Base-by-base conservation (phyloP, 2,329 filamentous ascomycete species). In the Ophiostoma novo-ulmi region DNA sequence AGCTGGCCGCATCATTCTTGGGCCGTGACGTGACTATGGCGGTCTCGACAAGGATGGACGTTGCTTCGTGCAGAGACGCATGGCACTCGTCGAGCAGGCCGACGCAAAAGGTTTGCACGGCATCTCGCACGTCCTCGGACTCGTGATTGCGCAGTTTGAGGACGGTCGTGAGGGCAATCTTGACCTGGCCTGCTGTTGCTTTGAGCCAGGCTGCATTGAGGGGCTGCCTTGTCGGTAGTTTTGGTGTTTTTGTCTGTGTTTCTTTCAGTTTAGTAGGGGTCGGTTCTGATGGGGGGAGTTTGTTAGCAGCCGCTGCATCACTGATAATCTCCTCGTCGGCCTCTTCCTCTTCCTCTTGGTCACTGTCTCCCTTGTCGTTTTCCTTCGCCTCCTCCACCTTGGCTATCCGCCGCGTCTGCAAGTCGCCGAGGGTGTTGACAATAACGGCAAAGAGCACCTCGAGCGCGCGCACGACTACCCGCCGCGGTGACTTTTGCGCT, bases 151-250 rank as follows among this genome's bases (percentile, higher is more conserved):
- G 89, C 41, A 97, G 79, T 75, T 90, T 93, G 73, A 95, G 83
- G 22, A 97, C 85, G 52, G 89, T 91, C 5, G 89, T 87, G 20
- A 99, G 81, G 1, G 93, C 94, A 69, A 95, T 84, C 77, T 94
- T 94, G 70, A 98, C 86, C 77, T 98, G 94, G 1, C 86, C 84
- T 2, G 88, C 82, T 1, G 94, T 97, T 8, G 91, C 93, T 72
- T 88, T 89, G 1, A 97, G 81, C 95, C 95, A 99, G 13, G 83
- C 77, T 8, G 79, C 75, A 63, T 77, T 78, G 70, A 78, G 70
- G 20, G 66, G 48, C n/a, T 64, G 68, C 20, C 63, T 39, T n/a
- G 36, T 65, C 14, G 63, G 63, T 8, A 39, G 6, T 22, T 39
- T 39, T 5, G 55, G 20, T 5, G 36, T 8, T 31, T 52, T 39